These are phyloP conservation scores for Quercus phellos DNA, from an alignment of 331 rosid species.

Conservation along the genomic window DNA sequence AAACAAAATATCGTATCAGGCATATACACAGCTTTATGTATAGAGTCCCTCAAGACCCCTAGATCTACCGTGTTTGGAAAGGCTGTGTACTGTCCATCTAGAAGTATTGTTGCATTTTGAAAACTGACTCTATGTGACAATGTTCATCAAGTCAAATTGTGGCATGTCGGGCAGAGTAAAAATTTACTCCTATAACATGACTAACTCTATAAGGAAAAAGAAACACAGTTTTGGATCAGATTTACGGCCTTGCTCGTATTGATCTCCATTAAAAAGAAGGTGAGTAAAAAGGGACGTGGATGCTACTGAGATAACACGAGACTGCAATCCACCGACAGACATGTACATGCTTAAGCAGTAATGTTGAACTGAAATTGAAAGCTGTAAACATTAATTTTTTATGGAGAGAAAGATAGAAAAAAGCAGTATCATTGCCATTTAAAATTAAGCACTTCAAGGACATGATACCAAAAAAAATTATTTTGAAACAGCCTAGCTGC, in stretches of 20 bases:
- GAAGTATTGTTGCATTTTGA: not conserved
- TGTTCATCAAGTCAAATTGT: not conserved
- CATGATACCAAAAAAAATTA: not conserved
- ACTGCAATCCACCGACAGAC: conserved; percentile 1
- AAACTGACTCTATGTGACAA: not conserved
- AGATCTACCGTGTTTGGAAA: not conserved
- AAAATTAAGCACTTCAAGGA: not conserved
- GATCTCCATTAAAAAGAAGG: not conserved
- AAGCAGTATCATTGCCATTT: not conserved
- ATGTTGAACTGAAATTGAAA: not conserved
- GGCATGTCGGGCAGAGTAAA: not conserved
- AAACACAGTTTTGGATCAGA: not conserved
- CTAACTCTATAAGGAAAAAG: not conserved
- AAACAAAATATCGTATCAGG: not conserved
- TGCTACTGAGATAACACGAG: not conserved
- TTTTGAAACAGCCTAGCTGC: not conserved
- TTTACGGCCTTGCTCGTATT: not conserved
- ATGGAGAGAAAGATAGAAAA: not conserved
- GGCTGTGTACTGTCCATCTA: not conserved
- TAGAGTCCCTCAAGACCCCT: not conserved
- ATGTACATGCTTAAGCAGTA: not conserved
- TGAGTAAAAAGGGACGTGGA: not conserved
- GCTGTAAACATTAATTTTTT: not conserved
- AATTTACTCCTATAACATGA: not conserved
- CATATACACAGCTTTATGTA: not conserved